A percentile compares a stretch with the other conserved stretches of the same genome.
phyloP scores from a whole-genome alignment of 441 rosid species.

The Syzygium syzygioides region DNA sequence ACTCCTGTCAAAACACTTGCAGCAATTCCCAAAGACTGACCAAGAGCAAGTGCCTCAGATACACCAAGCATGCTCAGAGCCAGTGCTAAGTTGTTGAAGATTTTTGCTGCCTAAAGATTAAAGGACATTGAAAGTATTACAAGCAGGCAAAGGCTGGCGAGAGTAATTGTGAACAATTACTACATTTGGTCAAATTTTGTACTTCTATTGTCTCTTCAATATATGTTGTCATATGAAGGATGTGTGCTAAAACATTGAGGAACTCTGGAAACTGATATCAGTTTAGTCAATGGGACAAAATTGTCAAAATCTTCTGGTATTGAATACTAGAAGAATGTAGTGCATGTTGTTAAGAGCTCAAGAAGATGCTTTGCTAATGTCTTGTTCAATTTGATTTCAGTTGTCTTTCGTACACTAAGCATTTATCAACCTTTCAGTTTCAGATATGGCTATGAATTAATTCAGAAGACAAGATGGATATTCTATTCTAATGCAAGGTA shows the following conservation, averaged over 20 bases:
- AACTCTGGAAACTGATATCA: not conserved
- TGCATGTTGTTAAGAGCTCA: too few relatives aligned
- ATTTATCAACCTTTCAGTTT: too few relatives aligned
- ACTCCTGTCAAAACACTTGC: constrained; percentile 64
- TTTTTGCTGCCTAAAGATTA: constrained; percentile 68
- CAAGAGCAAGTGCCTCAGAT: constrained; percentile 93
- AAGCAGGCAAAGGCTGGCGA: not conserved
- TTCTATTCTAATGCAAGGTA: not conserved
- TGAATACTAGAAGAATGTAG: not conserved
- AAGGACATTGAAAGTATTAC: not conserved
- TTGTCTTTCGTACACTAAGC: too few relatives aligned
- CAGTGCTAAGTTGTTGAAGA: constrained; percentile 91
- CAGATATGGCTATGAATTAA: not conserved
- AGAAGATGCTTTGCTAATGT: too few relatives aligned
- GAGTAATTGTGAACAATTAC: not conserved
- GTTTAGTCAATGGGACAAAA: not conserved
- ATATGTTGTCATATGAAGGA: not conserved
- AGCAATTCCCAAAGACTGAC: constrained; percentile 73
- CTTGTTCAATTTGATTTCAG: too few relatives aligned
- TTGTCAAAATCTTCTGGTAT: not conserved
- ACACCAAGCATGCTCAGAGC: constrained; percentile 92
- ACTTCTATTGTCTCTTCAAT: not conserved
- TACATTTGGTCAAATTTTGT: not conserved
- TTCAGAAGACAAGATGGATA: not conserved
- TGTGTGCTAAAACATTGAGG: not conserved